A percentile compares a stretch with the other conserved stretches of the same genome.
Conservation (phyloP, 257 asterid species). For the Vinca minor region DNA sequence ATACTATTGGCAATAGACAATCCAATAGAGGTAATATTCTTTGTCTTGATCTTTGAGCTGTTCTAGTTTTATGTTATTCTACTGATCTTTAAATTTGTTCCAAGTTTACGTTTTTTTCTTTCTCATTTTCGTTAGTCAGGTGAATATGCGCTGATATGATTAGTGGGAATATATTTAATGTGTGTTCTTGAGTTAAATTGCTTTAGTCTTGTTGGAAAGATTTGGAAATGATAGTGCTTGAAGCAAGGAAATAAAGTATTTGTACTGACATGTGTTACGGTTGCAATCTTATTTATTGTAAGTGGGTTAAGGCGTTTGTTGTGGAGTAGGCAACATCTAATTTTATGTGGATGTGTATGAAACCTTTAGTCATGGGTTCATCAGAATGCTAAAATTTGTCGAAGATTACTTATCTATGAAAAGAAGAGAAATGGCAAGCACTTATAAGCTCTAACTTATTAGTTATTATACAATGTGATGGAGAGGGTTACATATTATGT, state of each 20-base stretch:
- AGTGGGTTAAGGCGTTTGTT: not conserved
- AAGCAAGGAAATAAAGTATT: not conserved
- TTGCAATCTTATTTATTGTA: not conserved
- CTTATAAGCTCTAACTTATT: not conserved
- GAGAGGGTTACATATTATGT: not conserved
- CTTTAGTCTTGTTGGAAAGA: not conserved
- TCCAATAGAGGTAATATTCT: constrained; percentile 59
- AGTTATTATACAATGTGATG: not conserved
- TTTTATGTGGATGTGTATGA: not conserved
- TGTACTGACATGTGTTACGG: not conserved
- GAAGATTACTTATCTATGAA: not conserved
- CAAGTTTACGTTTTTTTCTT: not conserved
- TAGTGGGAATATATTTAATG: not conserved
- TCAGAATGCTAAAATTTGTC: not conserved
- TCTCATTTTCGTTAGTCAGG: not conserved
- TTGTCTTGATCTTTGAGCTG: constrained; percentile 3
- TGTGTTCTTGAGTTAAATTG: not conserved
- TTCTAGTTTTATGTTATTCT: not conserved
- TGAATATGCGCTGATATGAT: not conserved
- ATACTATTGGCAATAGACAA: constrained; percentile 49
- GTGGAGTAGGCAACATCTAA: not conserved
- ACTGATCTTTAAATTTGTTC: not conserved
- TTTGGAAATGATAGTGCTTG: not conserved
- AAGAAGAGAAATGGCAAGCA: not conserved
- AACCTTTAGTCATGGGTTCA: not conserved